A percentile compares a stretch with the other conserved stretches of the same genome.
Conservation (phyloP, 1,284 basidiomycete species). For the Wallemia ichthyophaga region DNA sequence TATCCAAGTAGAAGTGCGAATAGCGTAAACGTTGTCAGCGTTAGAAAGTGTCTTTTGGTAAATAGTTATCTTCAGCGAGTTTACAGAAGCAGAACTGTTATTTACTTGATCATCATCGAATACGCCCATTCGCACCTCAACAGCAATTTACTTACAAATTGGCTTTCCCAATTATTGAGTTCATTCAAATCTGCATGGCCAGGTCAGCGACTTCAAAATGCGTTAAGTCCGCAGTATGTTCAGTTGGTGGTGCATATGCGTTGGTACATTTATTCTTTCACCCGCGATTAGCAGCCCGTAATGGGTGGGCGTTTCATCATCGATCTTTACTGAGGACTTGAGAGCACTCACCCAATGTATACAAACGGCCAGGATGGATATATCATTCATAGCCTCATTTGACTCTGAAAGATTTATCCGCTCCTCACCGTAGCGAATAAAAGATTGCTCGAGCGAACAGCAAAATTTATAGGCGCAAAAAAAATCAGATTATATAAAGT, state of each 20-base stretch:
- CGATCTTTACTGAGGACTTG: neutral
- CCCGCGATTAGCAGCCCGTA: neutral
- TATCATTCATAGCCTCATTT: no score
- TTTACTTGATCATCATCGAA: neutral
- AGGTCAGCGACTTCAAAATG: no score
- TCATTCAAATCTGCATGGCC: no score
- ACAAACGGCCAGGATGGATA: no score
- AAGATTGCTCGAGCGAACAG: no score
- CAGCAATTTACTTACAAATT: neutral
- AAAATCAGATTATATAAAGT: no score
- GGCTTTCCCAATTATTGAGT: no score
- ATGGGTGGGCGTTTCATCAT: neutral
- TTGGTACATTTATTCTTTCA: neutral
- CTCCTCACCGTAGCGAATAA: no score
- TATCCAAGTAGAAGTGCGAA: neutral
- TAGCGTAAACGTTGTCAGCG: neutral
- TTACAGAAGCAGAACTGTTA: neutral
- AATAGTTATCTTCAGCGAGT: neutral
- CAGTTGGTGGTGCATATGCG: neutral
- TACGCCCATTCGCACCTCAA: no score
- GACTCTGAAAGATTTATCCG: no score
- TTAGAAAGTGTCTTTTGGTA: neutral
- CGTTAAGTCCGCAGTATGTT: neutral
- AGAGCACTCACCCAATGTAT: no score
- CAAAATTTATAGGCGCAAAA: no score